Evolutionary conservation across 257 asterid genomes (phyloP), one percentile per base, ranked within the genome.

Genomic region (Coffea canephora): DNA sequence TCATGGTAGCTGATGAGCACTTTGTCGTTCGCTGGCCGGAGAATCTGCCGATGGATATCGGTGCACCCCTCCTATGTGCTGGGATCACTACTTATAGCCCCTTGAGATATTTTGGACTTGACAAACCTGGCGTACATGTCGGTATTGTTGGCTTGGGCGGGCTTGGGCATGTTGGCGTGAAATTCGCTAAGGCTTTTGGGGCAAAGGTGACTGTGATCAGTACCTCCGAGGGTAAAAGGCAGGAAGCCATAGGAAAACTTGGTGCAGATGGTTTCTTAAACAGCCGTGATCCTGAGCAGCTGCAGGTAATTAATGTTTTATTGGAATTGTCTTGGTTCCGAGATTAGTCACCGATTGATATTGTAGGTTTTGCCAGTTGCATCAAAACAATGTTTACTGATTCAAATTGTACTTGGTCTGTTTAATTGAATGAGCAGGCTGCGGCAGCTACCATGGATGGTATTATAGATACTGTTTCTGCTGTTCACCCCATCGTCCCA

Each of bases 81-180:
- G 92, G 92, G 23, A 82, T 90, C 43, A 88, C 92, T 14, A 80
- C 89, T 8, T 88, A 87, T 68, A 81, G 88, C 73, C 88, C 92
- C 2, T 68, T 88, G 78, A 87, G 39, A 70, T 71, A 83, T 45
- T 84, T 59, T 19, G 87, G 89, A 15, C 90, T 88, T 4, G 90
- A 88, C 23, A 90, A 87, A 36, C 91, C 94, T 0, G 90, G 94
- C 8, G 34, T 71, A 54, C 71, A 54, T n/a, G 52, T 90, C 4
- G 94, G 94, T 3, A 81, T 90, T 1, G 92, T 90, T 0, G 94
- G 94, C 9, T 88, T 90, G 0, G 92, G 94, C 59, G 91, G 92
- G 2, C 79, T 88, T 6, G 94, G 94, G 5, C 94, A 88, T 71
- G 69, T 90, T 3, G 83, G 85, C 0, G 92, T 88, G 57, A 90